Conservation (phyloP, 805 yeast genomes). For the Saturnispora saitoi region DNA sequence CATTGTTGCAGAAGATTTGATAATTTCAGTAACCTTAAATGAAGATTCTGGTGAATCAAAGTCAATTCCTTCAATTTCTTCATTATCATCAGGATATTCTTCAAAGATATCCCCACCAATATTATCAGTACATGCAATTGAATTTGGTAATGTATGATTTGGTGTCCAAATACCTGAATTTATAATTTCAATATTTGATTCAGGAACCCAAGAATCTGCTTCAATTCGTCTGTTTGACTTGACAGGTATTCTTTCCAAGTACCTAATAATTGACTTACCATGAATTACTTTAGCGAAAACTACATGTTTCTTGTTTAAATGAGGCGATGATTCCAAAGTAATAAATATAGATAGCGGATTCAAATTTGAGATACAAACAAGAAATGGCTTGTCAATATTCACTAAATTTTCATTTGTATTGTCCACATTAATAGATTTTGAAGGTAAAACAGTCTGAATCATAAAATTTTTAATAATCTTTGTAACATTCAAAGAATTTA, state of each 20-base stretch:
- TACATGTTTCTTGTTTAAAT: slow-evolving; percentile 66
- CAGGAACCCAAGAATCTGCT: slow-evolving; percentile 26
- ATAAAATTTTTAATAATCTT: slow-evolving; percentile 61
- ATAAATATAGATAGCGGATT: slow-evolving; percentile 68
- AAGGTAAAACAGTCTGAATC: slow-evolving; percentile 59
- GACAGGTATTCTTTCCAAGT: slow-evolving; percentile 45
- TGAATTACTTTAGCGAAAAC: slow-evolving; percentile 64
- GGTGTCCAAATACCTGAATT: slow-evolving; percentile 60
- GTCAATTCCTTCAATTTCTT: slow-evolving; percentile 42
- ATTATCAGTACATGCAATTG: slow-evolving; percentile 50
- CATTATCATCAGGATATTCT: slow-evolving; percentile 71
- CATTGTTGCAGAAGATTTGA: slow-evolving; percentile 60
- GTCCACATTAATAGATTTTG: slow-evolving; percentile 31
- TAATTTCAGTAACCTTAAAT: slow-evolving; percentile 40
- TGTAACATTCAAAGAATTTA: slow-evolving; percentile 44
- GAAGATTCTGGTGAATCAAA: slow-evolving; percentile 38
- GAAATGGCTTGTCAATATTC: slow-evolving; percentile 37
- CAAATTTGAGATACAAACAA: slow-evolving; percentile 58
- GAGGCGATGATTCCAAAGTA: slow-evolving; percentile 61
- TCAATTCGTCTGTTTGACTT: slow-evolving; percentile 29
- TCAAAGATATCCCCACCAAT: slow-evolving; percentile 67
- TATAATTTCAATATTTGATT: slow-evolving; percentile 38
- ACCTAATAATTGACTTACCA: slow-evolving; percentile 65
- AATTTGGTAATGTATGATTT: slow-evolving; percentile 45
- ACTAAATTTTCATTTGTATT: slow-evolving; percentile 53